These are phyloP conservation scores for Aureobasidium zeae DNA, from an alignment of 2,329 filamentous ascomycete genomes.

Conservation along the genomic window DNA sequence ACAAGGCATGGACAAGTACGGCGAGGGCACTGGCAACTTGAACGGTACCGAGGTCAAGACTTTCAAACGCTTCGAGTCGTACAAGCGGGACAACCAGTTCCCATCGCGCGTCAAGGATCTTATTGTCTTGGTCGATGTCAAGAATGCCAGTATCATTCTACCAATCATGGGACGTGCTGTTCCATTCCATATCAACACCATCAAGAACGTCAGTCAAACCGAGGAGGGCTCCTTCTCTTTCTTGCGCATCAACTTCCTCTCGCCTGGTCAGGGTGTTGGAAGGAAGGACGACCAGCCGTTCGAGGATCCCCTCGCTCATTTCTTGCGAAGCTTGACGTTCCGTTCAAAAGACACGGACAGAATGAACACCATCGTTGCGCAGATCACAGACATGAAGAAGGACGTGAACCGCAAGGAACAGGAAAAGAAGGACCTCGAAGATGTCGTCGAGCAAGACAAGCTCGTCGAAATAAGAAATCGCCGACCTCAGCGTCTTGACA, in stretches of 20 bases:
- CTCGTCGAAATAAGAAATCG: conserved; percentile 88
- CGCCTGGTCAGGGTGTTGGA: conserved; percentile 92
- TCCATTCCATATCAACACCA: conserved; percentile 94
- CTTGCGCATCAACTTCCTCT: conserved; percentile 92
- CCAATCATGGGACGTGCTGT: conserved; percentile 97
- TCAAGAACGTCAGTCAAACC: conserved; percentile 98
- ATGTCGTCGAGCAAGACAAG: conserved; percentile 98
- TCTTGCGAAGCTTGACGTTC: conserved; percentile 91
- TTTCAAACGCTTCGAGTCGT: conserved; percentile 98
- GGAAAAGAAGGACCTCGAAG: conserved; percentile 99
- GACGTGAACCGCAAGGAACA: conserved; percentile 86
- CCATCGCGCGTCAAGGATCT: conserved; percentile 74
- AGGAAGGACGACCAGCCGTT: conserved; percentile 93
- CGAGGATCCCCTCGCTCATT: conserved; percentile 90
- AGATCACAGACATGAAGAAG: conserved; percentile 95
- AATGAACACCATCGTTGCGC: conserved; percentile 81
- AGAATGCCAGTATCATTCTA: conserved; percentile 81
- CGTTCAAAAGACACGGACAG: conserved; percentile 80
- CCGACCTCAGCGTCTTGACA: conserved; percentile 79
- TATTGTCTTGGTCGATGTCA: conserved; percentile 80
- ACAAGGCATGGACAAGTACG: conserved; percentile 75
- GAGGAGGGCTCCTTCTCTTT: conserved; percentile 92
- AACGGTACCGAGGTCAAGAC: conserved; percentile 94
- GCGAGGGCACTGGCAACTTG: conserved; percentile 71
- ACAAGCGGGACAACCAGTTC: conserved; percentile 94